A percentile compares a stretch with the other conserved stretches of the same genome.
Conservation (phyloP, 2,329 filamentous ascomycete genomes). For the Fusarium pseudocircinatum region DNA sequence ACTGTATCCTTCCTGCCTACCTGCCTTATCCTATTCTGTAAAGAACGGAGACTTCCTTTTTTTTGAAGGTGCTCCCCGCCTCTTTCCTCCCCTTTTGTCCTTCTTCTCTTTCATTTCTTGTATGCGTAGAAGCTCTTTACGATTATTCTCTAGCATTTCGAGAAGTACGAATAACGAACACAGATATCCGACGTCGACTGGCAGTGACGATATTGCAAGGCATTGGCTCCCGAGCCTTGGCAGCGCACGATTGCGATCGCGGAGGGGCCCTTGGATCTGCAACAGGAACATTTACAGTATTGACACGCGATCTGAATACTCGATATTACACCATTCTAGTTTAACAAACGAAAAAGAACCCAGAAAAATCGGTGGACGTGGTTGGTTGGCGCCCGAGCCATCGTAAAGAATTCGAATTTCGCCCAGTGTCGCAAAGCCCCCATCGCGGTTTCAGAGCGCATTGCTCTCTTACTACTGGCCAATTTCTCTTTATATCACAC, state of each 20-base stretch:
- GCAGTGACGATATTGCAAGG: conserved; percentile 10
- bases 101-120: background rate
- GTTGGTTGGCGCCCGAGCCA: background rate
- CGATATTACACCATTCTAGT: background rate
- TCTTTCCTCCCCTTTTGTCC: conserved; percentile 7
- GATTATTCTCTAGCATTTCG: background rate
- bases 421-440: conserved; percentile 26
- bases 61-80: conserved; percentile 30
- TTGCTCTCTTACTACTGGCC: background rate
- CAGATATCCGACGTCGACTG: conserved; percentile 16
- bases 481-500: background rate
- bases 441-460: conserved; percentile 19
- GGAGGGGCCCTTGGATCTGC: conserved; percentile 17
- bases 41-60: conserved; percentile 31
- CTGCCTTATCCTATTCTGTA: background rate
- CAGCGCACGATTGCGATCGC: conserved; percentile 36
- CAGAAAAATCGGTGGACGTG: background rate
- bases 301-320: background rate
- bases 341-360: background rate
- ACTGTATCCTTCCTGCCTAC: conserved; percentile 1
- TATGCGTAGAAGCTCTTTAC: background rate
- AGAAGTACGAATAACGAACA: conserved; percentile 11
- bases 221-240: conserved; percentile 41
- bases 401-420: conserved; percentile 3
- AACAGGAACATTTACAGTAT: background rate